Conservation (phyloP, 129 eudicot genomes). For the Artemisia argyi region DNA sequence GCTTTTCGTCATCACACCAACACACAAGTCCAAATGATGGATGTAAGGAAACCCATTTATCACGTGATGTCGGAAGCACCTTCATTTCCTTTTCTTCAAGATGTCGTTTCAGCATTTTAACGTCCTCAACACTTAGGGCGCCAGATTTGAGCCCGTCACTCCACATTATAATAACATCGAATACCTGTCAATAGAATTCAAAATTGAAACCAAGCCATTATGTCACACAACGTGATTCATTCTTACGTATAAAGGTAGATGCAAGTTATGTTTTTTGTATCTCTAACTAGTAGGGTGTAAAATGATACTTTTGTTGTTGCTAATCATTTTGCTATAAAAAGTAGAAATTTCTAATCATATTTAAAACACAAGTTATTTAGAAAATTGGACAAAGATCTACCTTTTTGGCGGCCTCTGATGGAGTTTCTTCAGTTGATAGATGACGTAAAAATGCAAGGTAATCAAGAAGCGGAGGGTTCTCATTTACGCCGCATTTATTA, state of each 20-base stretch:
- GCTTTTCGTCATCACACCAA: conserved; percentile 6
- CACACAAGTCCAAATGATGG: conserved; percentile 72
- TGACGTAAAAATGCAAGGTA: too few species aligned
- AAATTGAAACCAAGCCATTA: not conserved
- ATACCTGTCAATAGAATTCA: conserved; percentile 46
- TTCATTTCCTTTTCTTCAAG: conserved; percentile 50
- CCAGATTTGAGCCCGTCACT: conserved; percentile 64
- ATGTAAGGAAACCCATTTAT: conserved; percentile 91
- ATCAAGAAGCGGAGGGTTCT: too few species aligned
- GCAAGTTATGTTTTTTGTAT: not conserved
- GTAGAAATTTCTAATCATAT: too few species aligned
- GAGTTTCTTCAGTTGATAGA: too few species aligned
- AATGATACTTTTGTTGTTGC: too few species aligned
- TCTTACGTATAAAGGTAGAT: not conserved
- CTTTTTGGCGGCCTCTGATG: too few species aligned
- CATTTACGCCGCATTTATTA: too few species aligned
- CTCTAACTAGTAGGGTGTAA: too few species aligned
- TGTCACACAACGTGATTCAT: not conserved
- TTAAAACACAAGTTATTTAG: too few species aligned
- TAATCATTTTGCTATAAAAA: too few species aligned
- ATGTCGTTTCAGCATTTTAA: conserved; percentile 51
- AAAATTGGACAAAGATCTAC: too few species aligned
- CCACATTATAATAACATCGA: conserved; percentile 64
- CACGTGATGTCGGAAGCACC: conserved; percentile 75
- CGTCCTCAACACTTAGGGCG: conserved; percentile 48